A percentile compares a stretch with the other conserved stretches of the same genome.
phyloP scores from a whole-genome alignment of 306 rosid species.

The Datisca glomerata region DNA sequence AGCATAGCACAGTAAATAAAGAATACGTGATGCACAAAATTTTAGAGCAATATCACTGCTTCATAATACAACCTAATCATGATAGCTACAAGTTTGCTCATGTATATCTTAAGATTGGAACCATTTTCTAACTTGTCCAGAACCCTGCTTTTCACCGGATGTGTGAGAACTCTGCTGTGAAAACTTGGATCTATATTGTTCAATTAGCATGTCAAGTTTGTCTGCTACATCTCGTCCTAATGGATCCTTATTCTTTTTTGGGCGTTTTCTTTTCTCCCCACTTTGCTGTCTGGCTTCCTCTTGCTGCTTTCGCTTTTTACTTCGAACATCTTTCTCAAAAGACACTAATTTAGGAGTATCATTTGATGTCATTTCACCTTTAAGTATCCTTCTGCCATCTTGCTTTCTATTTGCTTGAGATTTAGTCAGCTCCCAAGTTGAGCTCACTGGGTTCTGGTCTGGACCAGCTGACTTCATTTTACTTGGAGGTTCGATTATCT shows the following conservation, averaged over 20 bases:
- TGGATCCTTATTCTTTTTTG: conserved; percentile 53
- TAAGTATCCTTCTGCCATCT: conserved; percentile 9
- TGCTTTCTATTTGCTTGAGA: no score
- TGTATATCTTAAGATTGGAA: conserved; percentile 46
- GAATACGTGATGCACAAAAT: no score
- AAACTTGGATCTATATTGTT: conserved; percentile 66
- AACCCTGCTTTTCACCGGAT: conserved; percentile 36
- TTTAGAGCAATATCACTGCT: no score
- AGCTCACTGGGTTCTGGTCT: conserved; percentile 19
- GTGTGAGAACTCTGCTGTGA: conserved; percentile 31
- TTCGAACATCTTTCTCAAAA: conserved; percentile 13
- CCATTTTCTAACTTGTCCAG: conserved; percentile 76
- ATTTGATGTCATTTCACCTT: conserved; percentile 8
- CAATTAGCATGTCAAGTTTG: conserved; percentile 85
- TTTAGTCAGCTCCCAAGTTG: no score
- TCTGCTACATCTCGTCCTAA: conserved; percentile 54
- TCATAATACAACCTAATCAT: no score
- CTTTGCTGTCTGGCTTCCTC: conserved; percentile 13
- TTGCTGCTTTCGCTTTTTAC: conserved; percentile 42
- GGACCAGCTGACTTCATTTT: conserved; percentile 16
- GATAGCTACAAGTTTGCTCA: no score
- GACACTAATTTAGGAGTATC: conserved; percentile 13
- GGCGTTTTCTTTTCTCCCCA: conserved; percentile 26
- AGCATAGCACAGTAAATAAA: no score
- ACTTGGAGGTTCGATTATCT: conserved; percentile 5